Percentiles rank a stretch among this genome's conserved stretches.
These are phyloP conservation scores for Cryptococcus sp. DNA, from an alignment of 1,284 basidiomycete species.

Conservation along the genomic window DNA sequence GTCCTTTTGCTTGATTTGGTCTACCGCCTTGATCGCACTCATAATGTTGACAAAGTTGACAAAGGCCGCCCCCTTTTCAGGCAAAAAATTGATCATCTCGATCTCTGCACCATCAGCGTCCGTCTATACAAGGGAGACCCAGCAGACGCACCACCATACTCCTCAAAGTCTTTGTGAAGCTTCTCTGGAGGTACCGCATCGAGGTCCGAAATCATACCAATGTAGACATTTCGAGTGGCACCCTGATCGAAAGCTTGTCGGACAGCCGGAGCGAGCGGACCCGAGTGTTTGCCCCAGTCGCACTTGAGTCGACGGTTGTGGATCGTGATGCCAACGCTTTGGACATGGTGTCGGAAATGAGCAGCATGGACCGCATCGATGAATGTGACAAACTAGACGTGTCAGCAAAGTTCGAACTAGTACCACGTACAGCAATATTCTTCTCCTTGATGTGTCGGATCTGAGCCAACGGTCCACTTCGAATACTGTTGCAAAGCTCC, in stretches of 20 bases:
- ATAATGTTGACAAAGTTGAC: conserved; percentile 90
- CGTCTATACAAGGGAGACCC: not conserved
- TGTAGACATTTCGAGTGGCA: conserved; percentile 89
- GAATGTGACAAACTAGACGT: conserved; percentile 74
- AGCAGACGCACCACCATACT: conserved; percentile 62
- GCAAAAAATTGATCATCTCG: conserved; percentile 89
- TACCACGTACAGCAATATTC: conserved; percentile 70
- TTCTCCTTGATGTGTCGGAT: conserved; percentile 89
- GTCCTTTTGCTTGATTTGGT: conserved; percentile 76
- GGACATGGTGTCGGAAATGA: conserved; percentile 84
- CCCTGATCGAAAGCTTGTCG: conserved; percentile 82
- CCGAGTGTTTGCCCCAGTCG: conserved; percentile 90
- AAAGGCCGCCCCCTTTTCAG: conserved; percentile 93
- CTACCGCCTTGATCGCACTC: conserved; percentile 92
- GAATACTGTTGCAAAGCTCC: conserved; percentile 87
- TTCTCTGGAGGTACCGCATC: conserved; percentile 78
- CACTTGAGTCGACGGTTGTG: conserved; percentile 88
- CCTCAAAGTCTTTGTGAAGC: conserved; percentile 79
- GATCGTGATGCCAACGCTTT: conserved; percentile 76
- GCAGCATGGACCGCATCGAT: conserved; percentile 82
- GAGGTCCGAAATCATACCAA: conserved; percentile 88
- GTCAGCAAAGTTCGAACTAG: not conserved
- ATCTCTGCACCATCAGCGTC: conserved; percentile 53
- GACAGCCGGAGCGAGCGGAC: conserved; percentile 66
- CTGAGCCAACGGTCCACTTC: conserved; percentile 79